Evolutionary conservation across 257 asterid species (phyloP).

Genomic region (Solanum piurae): DNA sequence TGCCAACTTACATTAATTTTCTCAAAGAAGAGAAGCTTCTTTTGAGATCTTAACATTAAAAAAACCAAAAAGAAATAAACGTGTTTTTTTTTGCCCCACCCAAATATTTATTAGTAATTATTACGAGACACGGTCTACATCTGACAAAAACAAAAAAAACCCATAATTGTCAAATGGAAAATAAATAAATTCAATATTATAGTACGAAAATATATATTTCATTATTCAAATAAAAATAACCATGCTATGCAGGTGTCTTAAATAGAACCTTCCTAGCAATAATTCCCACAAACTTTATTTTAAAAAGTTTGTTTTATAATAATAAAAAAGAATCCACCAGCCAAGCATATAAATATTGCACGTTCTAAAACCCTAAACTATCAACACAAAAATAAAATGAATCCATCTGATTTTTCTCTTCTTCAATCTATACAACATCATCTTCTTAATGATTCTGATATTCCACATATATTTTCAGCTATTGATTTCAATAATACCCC

Average conservation of each 20-base stretch:
- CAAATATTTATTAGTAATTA: neutral
- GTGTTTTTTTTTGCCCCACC: neutral
- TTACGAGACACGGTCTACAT: neutral
- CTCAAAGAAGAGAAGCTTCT: neutral
- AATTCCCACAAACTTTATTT: neutral
- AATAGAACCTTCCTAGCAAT: neutral
- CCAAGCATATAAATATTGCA: neutral
- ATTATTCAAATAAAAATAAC: neutral
- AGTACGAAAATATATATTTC: neutral
- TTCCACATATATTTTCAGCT: conserved; percentile 2
- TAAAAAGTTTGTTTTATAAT: neutral
- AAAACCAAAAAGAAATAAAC: neutral
- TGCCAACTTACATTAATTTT: neutral
- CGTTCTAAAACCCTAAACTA: neutral
- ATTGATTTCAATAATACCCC: neutral
- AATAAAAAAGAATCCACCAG: neutral
- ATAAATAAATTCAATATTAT: neutral
- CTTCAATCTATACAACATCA: conserved; percentile 28
- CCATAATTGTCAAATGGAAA: neutral
- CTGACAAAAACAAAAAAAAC: neutral
- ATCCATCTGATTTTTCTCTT: conserved; percentile 2
- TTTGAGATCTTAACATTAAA: neutral
- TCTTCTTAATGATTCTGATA: conserved; percentile 21
- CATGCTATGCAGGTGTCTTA: neutral
- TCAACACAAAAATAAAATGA: neutral